These are phyloP conservation scores for Penicillium cataractarum DNA, from an alignment of 495 filamentous ascomycete genomes.

Conservation along the genomic window DNA sequence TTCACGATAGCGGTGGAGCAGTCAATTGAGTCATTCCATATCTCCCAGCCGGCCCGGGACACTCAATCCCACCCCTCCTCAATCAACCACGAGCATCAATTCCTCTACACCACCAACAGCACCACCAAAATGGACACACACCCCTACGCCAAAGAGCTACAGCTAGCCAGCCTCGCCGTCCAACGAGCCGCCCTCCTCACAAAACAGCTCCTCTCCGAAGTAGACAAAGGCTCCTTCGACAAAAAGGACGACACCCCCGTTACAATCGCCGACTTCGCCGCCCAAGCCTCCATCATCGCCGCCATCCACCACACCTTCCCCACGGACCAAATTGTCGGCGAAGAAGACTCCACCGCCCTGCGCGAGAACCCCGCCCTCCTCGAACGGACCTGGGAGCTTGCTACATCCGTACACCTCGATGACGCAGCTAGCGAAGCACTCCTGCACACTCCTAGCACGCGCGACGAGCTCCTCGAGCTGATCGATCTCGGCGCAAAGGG, in stretches of 20 bases:
- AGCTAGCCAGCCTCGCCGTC: conserved; percentile 55
- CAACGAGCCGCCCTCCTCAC: conserved; percentile 58
- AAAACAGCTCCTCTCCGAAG: conserved; percentile 49
- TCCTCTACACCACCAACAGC: not conserved
- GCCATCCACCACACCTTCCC: conserved; percentile 59
- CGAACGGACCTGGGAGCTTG: conserved; percentile 56
- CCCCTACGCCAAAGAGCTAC: conserved; percentile 50
- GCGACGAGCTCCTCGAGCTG: conserved; percentile 60
- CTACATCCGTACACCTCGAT: conserved; percentile 42
- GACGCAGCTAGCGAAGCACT: conserved; percentile 44
- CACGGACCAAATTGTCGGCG: conserved; percentile 60
- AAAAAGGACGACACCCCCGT: conserved; percentile 66
- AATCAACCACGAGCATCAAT: not conserved
- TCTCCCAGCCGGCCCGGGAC: not conserved
- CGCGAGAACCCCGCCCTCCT: conserved; percentile 51
- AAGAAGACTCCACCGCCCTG: conserved; percentile 62
- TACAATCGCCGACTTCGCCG: conserved; percentile 70
- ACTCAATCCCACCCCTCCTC: not conserved
- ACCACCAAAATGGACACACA: conserved; percentile 25
- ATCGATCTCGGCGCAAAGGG: conserved; percentile 64
- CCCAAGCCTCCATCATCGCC: conserved; percentile 63
- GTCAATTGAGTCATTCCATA: conserved; percentile 7
- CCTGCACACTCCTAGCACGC: conserved; percentile 44
- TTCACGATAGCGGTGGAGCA: conserved; percentile 2
- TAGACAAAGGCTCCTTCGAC: conserved; percentile 52